These are phyloP conservation scores for Xerocomellus intermedius DNA, from an alignment of 768 basidiomycete species.

Conservation along the genomic window DNA sequence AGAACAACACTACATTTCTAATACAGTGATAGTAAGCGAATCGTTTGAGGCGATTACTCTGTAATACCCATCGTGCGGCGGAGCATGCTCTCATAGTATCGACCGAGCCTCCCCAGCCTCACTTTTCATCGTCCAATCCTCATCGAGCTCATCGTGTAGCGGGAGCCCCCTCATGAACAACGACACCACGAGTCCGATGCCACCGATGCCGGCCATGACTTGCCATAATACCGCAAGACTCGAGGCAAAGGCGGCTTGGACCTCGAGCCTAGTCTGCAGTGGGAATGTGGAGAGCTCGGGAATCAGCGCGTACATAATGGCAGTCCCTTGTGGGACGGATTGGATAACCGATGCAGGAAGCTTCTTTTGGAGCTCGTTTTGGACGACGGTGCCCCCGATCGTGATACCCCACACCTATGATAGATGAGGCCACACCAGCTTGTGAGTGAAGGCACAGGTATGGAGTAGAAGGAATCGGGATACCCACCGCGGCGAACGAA, in stretches of 20 bases:
- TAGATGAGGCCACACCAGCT: neutral
- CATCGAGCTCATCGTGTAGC: neutral
- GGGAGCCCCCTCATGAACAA: neutral
- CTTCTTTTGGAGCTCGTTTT: slow-evolving; percentile 42
- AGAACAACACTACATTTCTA: no score
- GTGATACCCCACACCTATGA: slow-evolving; percentile 47
- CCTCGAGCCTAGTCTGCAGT: slow-evolving; percentile 33
- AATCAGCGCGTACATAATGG: slow-evolving; percentile 45
- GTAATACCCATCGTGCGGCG: no score
- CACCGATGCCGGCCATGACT: slow-evolving; percentile 37
- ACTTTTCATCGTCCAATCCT: neutral
- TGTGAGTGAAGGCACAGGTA: neutral
- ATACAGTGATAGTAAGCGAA: no score
- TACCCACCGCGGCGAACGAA: neutral
- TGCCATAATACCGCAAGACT: slow-evolving; percentile 41
- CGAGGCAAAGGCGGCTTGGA: slow-evolving; percentile 40
- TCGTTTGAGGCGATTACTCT: no score
- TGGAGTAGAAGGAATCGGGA: neutral
- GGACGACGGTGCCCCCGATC: slow-evolving; percentile 46
- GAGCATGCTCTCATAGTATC: no score
- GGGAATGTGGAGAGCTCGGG: slow-evolving; percentile 39
- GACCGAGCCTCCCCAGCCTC: no score
- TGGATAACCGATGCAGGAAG: slow-evolving; percentile 41
- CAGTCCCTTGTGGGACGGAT: slow-evolving; percentile 36
- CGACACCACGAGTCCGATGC: neutral